Conservation (phyloP, 2,329 filamentous ascomycete species). For the Microdochium nivale region DNA sequence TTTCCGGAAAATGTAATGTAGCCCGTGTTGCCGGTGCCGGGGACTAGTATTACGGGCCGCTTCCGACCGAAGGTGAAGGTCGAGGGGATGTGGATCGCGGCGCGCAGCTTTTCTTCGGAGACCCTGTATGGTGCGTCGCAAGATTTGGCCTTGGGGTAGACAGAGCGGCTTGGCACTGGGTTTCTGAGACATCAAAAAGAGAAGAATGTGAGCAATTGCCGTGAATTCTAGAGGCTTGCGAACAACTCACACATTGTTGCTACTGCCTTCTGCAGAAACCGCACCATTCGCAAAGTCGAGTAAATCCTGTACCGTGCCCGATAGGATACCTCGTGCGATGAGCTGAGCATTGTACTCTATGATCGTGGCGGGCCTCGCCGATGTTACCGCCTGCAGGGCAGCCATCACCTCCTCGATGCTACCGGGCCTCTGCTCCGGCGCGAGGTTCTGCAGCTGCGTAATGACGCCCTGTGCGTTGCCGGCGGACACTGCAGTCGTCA, state of each 20-base stretch:
- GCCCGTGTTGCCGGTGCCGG: slow-evolving; percentile 41
- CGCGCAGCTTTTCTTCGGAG: slow-evolving; percentile 33
- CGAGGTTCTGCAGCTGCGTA: neutral
- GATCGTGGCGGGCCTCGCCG: neutral
- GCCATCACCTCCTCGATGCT: neutral
- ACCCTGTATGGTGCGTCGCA: slow-evolving; percentile 39
- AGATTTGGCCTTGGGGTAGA: slow-evolving; percentile 26
- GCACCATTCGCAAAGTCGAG: neutral
- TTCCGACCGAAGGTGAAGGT: slow-evolving; percentile 36
- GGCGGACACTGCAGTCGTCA: neutral
- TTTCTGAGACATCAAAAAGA: neutral
- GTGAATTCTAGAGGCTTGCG: neutral
- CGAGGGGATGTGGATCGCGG: slow-evolving; percentile 42
- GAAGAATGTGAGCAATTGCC: neutral
- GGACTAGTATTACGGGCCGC: slow-evolving; percentile 41
- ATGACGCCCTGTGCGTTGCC: neutral
- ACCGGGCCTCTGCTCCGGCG: neutral
- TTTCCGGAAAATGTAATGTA: slow-evolving; percentile 34
- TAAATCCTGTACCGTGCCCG: neutral
- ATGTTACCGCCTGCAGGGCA: neutral
- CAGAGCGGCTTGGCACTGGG: slow-evolving; percentile 4
- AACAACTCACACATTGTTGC: neutral
- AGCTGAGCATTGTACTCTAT: neutral
- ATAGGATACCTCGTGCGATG: neutral
- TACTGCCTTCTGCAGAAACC: neutral